Base-by-base conservation (phyloP, 1,139 yeast species). In the Yamadazyma siamensis region DNA sequence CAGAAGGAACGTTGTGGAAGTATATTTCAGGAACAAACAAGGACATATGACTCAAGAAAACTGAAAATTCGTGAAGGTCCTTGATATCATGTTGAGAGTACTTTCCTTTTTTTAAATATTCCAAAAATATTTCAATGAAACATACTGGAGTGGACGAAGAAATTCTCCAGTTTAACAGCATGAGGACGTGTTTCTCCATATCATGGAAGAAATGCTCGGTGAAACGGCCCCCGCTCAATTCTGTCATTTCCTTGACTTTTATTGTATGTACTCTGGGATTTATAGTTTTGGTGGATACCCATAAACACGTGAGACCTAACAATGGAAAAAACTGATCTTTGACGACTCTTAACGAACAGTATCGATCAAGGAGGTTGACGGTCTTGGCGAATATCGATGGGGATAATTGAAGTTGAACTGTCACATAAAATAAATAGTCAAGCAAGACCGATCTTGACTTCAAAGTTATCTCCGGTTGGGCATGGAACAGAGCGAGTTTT, bases 221-320 rank as follows among this genome's bases (percentile, higher is more conserved):
- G 53, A 83, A 80, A 49, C 86, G 80, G 53, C 77, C 68, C 40
- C 67, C 66, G 46, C 79, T 59, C 38, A 75, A 61, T 43, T 74
- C 77, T 41, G 69, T 67, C 38, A 76, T 52, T 13, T 76, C 61
- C 18, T 86, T 85, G 27, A 79, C 73, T 49, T 76, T 76, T 7
- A 18, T 8, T 8, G 10, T 18, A 7, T 18, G 9, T 44, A 72
- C 72, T 56, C 82, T 83, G 34, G 77, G 66, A 50, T 82, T 91
- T 53, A 75, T 65, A 52, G 74, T 79, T 57, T 83, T 83, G 40
- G 86, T 75, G 23, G 83, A 71, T 30, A 80, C 71, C 94, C 91
- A 82, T 28, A 82, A 59, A 39, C 84, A 71, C 16, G 87, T 76
- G 37, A 81, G 64, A 3, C 88, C 89, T 38, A 81, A 60, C 39